Evolutionary conservation across 2,329 filamentous ascomycete genomes (phyloP).

Genomic region (Cryphonectria radicalis): DNA sequence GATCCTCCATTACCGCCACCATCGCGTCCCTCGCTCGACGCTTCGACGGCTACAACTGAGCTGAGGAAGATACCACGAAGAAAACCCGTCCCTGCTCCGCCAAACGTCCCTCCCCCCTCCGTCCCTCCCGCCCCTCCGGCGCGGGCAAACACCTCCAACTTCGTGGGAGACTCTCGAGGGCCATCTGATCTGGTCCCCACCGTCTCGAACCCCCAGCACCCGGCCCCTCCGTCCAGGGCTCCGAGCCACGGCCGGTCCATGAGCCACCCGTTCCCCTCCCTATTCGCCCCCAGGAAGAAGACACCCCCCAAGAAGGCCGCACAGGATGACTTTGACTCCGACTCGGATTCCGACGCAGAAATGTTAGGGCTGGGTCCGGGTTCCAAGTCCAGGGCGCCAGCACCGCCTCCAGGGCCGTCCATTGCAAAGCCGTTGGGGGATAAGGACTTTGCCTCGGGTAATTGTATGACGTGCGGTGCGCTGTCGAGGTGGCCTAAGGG

Average conservation of each 20-base stretch:
- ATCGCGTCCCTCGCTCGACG: slow-evolving; percentile 19
- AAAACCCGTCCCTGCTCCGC: slow-evolving; percentile 17
- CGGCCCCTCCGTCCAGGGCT: slow-evolving; percentile 30
- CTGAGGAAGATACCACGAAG: slow-evolving; percentile 22
- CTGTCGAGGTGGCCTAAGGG: slow-evolving; percentile 78
- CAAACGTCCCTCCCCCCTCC: background rate
- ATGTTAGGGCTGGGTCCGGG: slow-evolving; percentile 34
- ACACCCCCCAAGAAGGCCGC: slow-evolving; percentile 46
- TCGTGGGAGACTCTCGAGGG: slow-evolving; percentile 14
- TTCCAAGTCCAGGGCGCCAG: slow-evolving; percentile 40
- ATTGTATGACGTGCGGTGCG: slow-evolving; percentile 85
- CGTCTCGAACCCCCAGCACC: slow-evolving; percentile 36
- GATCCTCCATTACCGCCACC: slow-evolving; percentile 25
- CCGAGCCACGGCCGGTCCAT: slow-evolving; percentile 65
- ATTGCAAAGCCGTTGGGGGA: slow-evolving; percentile 35
- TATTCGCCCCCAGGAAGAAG: slow-evolving; percentile 67
- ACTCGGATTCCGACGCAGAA: slow-evolving; percentile 48
- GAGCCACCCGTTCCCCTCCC: slow-evolving; percentile 78
- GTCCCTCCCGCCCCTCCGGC: slow-evolving; percentile 7
- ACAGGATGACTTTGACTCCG: slow-evolving; percentile 41
- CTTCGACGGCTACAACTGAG: background rate
- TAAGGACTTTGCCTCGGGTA: slow-evolving; percentile 69
- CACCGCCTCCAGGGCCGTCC: slow-evolving; percentile 13
- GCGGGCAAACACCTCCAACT: slow-evolving; percentile 13
- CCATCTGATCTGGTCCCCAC: slow-evolving; percentile 49